These are phyloP conservation scores for Pyrenula aspistea DNA, from an alignment of 495 filamentous ascomycete genomes.

Conservation along the genomic window DNA sequence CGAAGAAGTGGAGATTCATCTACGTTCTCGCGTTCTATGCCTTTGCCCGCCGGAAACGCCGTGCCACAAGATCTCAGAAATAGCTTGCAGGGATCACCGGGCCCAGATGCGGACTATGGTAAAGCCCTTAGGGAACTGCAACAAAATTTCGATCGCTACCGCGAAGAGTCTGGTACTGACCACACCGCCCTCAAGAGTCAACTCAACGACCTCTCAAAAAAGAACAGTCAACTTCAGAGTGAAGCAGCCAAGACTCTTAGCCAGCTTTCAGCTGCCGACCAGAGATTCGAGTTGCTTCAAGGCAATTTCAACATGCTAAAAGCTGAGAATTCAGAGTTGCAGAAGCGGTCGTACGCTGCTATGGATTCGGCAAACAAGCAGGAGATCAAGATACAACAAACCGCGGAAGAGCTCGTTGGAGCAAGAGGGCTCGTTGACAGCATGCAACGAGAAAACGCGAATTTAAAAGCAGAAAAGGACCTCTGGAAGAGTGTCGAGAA, in stretches of 20 bases:
- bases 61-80: conserved; percentile 7
- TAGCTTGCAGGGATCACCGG: conserved; percentile 21
- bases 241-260: conserved; percentile 67
- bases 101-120: conserved; percentile 45
- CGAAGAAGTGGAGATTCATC: conserved; percentile 55
- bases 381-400: conserved; percentile 79
- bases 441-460: conserved; percentile 80
- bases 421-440: conserved; percentile 70
- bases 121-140: conserved; percentile 74
- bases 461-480: conserved; percentile 84
- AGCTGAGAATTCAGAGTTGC: conserved; percentile 70
- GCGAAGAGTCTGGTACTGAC: conserved; percentile 70
- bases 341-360: conserved; percentile 61
- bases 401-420: conserved; percentile 86
- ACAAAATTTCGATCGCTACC: conserved; percentile 78
- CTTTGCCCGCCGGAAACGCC: conserved; percentile 24
- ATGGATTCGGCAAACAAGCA: conserved; percentile 78
- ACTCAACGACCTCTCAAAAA: conserved; percentile 64
- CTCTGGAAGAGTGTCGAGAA: conserved; percentile 87
- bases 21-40: conserved; percentile 53
- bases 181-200: conserved; percentile 75
- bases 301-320: conserved; percentile 73
- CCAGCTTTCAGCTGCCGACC: conserved; percentile 65
- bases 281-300: conserved; percentile 84
- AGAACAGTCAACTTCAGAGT: conserved; percentile 69